These are phyloP conservation scores for Psilocybe cubensis DNA, from an alignment of 768 basidiomycete species.

Conservation along the genomic window DNA sequence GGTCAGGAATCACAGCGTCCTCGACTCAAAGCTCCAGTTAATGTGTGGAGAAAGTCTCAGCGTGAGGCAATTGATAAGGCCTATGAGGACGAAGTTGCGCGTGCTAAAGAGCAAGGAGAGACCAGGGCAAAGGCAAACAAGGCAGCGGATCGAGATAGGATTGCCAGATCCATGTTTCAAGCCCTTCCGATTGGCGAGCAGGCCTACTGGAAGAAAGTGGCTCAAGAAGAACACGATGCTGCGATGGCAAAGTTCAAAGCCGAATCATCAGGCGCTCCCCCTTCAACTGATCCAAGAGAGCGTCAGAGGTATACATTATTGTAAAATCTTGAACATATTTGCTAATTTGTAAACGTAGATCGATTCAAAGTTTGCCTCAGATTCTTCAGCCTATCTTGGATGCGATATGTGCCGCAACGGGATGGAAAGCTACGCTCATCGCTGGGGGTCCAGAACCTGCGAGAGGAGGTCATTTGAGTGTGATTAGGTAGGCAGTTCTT, in stretches of 20 bases:
- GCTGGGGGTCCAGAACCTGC: constrained; percentile 15
- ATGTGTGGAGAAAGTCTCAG: constrained; percentile 7
- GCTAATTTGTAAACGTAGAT: neutral
- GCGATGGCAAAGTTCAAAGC: neutral
- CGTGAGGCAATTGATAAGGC: neutral
- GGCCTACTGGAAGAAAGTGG: neutral
- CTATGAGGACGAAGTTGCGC: neutral
- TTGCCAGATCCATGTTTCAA: neutral
- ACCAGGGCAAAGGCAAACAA: neutral
- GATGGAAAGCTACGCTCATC: constrained; percentile 9
- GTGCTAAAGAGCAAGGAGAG: neutral
- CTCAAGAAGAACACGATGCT: constrained; percentile 3
- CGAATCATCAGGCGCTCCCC: neutral
- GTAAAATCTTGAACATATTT: neutral
- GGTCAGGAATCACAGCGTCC: neutral
- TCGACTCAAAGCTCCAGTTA: neutral
- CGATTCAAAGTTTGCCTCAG: neutral
- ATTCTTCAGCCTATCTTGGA: constrained; percentile 11
- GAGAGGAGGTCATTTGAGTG: neutral
- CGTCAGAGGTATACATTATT: constrained; percentile 13
- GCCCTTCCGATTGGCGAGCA: neutral
- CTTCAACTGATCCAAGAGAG: constrained; percentile 5
- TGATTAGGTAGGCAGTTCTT: neutral
- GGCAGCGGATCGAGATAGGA: neutral
- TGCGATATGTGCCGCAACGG: constrained; percentile 7